Percentiles rank a stretch among this genome's conserved stretches.
Evolutionary conservation across 1,139 yeast genomes (phyloP).

Genomic region (Spathaspora sp.): DNA sequence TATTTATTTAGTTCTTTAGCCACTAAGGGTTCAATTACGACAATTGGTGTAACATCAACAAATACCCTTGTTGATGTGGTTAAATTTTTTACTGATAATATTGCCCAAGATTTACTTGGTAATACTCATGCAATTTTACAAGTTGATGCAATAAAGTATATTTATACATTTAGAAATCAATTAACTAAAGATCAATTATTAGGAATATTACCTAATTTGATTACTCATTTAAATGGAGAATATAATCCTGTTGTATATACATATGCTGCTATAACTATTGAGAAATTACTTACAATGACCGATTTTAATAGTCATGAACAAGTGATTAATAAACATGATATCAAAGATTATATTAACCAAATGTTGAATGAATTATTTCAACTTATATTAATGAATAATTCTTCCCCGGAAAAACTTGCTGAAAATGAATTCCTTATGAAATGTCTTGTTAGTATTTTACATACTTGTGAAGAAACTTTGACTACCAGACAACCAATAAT

Average conservation of each 20-base stretch:
- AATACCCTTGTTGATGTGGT: constrained; percentile 85
- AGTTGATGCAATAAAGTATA: constrained; percentile 91
- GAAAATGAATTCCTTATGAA: constrained; percentile 94
- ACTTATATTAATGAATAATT: constrained; percentile 57
- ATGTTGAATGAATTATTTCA: constrained; percentile 65
- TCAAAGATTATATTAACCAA: constrained; percentile 46
- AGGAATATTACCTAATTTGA: constrained; percentile 78
- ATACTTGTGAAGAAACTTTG: constrained; percentile 68
- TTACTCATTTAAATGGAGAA: constrained; percentile 56
- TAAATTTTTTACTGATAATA: constrained; percentile 74
- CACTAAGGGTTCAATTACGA: constrained; percentile 82
- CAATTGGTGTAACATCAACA: constrained; percentile 85
- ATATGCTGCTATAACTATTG: constrained; percentile 90
- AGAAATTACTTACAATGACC: constrained; percentile 79
- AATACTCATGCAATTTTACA: constrained; percentile 68
- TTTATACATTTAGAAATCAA: constrained; percentile 89
- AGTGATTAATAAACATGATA: constrained; percentile 71
- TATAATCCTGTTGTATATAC: constrained; percentile 84
- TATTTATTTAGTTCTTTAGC: constrained; percentile 88
- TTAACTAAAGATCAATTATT: constrained; percentile 80
- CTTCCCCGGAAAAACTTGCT: constrained; percentile 85
- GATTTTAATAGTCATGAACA: constrained; percentile 47
- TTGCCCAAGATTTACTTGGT: constrained; percentile 73
- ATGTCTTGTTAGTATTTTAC: constrained; percentile 79
- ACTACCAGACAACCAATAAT: constrained; percentile 47